phyloP scores from a whole-genome alignment of 345 rosid genomes.

The Lagerstroemia speciosa region DNA sequence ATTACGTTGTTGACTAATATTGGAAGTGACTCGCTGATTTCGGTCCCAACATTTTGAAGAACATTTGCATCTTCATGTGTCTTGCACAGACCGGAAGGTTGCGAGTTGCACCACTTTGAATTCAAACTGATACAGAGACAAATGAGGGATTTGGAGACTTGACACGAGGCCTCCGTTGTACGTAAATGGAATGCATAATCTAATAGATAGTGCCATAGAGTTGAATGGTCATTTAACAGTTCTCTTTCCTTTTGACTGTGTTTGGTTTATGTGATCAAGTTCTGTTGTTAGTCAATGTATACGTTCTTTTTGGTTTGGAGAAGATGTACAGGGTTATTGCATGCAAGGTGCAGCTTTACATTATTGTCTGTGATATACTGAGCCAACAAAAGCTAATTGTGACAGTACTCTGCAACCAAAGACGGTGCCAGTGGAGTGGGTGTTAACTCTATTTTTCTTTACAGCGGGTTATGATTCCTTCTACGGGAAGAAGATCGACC shows the following conservation, averaged over 20 bases:
- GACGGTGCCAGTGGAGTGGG: neutral
- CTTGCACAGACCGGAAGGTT: neutral
- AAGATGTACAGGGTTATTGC: too few species aligned
- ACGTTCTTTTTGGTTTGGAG: too few species aligned
- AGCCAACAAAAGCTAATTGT: neutral
- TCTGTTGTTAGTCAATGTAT: neutral
- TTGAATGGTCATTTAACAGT: neutral
- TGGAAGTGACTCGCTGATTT: neutral
- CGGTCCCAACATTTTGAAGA: neutral
- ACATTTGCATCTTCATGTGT: neutral
- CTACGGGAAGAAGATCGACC: slow-evolving; percentile 64
- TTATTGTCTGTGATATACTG: too few species aligned
- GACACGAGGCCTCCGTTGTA: neutral
- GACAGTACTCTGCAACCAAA: neutral
- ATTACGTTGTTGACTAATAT: too few species aligned
- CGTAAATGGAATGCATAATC: neutral
- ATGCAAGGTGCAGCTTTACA: too few species aligned
- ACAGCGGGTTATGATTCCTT: slow-evolving; percentile 29
- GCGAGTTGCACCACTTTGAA: neutral
- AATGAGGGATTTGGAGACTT: neutral
- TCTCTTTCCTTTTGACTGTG: neutral
- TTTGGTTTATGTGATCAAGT: neutral
- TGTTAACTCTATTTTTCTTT: neutral
- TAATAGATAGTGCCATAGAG: neutral
- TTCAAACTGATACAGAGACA: neutral